Percentiles rank a stretch among this genome's conserved stretches.
phyloP scores from a whole-genome alignment of 805 yeast genomes.

The Aciculoconidium aculeatum region DNA sequence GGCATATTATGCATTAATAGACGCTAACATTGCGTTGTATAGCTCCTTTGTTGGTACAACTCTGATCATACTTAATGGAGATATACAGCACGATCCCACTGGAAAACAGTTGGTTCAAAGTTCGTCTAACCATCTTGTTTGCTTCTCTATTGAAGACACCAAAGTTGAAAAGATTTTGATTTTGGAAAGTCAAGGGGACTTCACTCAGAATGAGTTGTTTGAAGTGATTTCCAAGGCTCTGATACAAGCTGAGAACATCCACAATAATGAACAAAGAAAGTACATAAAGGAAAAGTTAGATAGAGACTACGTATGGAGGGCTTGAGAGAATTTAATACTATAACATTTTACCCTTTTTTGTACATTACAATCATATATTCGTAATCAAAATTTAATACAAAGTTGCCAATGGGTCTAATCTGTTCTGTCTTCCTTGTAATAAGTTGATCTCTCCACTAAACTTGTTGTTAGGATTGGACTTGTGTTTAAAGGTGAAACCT shows the following conservation, averaged over 20 bases:
- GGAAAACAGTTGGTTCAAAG: constrained; percentile 37
- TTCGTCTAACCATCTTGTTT: constrained; percentile 60
- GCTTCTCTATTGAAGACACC: constrained; percentile 49
- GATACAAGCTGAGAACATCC: constrained; percentile 39
- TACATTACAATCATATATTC: constrained; percentile 4
- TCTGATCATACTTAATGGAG: constrained; percentile 28
- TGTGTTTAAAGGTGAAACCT: constrained; percentile 95
- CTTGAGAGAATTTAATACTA: not conserved
- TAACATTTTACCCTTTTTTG: not conserved
- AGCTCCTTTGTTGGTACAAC: constrained; percentile 57
- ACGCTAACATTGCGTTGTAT: constrained; percentile 69
- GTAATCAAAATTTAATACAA: constrained; percentile 22
- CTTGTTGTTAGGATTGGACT: constrained; percentile 50
- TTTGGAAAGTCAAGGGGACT: constrained; percentile 68
- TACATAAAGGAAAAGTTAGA: constrained; percentile 43
- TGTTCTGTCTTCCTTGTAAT: constrained; percentile 21
- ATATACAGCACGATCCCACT: constrained; percentile 41
- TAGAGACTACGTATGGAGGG: constrained; percentile 56
- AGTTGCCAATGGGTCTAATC: constrained; percentile 40
- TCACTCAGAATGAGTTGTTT: constrained; percentile 51
- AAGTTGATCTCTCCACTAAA: constrained; percentile 35
- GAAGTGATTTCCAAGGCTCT: constrained; percentile 49
- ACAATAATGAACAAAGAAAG: constrained; percentile 40
- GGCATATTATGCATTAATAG: constrained; percentile 65
- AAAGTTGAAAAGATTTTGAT: constrained; percentile 53